A percentile compares a stretch with the other conserved stretches of the same genome.
Conservation (phyloP, 2,329 filamentous ascomycete species). For the Ophiocordyceps robertsii region DNA sequence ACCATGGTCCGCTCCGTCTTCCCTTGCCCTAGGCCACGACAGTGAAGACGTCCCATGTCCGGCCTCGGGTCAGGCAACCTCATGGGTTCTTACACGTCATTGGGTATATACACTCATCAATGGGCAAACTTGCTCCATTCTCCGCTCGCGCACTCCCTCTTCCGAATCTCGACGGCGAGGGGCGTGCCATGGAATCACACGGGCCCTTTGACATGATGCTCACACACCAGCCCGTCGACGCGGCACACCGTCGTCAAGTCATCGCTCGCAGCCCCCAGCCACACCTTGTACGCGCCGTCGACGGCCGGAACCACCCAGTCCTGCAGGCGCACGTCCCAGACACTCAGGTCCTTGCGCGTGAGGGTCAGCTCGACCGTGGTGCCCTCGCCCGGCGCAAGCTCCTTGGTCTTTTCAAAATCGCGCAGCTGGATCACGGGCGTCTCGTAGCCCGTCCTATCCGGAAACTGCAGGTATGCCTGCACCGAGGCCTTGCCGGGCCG, state of each 20-base stretch:
- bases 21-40: too few relatives aligned
- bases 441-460: conserved; percentile 28
- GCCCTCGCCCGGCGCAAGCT: conserved; percentile 38
- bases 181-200: too few relatives aligned
- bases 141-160: too few relatives aligned
- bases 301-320: conserved; percentile 47
- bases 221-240: conserved; percentile 15
- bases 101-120: too few relatives aligned
- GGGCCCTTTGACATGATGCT: conserved; percentile 2
- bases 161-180: too few relatives aligned
- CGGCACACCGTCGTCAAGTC: conserved; percentile 16
- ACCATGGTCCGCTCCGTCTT: too few relatives aligned
- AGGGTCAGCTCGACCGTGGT: conserved; percentile 42
- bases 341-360: conserved; percentile 57
- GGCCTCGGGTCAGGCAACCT: too few relatives aligned
- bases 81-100: too few relatives aligned
- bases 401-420: conserved; percentile 55
- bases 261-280: conserved; percentile 25
- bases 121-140: too few relatives aligned
- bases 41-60: too few relatives aligned
- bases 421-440: conserved; percentile 57
- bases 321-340: conserved; percentile 54
- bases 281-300: conserved; percentile 22
- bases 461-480: conserved; percentile 33
- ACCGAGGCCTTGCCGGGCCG: conserved; percentile 28